Base-by-base conservation (phyloP, 2,329 filamentous ascomycete species). In the Phialophora verrucosa region DNA sequence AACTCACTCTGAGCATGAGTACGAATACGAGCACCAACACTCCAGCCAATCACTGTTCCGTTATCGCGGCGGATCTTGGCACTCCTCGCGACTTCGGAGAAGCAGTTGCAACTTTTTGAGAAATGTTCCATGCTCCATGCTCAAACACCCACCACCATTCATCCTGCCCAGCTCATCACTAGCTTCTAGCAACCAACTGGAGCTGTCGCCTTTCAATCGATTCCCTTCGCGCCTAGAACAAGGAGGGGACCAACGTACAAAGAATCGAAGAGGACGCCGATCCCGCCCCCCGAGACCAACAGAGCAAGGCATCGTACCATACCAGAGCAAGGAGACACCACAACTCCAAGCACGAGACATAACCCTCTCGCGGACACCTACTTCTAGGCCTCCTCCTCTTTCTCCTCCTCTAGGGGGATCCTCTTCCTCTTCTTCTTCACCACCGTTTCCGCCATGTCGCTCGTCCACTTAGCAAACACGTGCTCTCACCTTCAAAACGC, bases 401-500 rank as follows among this genome's bases (percentile, higher is more conserved):
- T 2, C 23, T 25, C 23, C 23, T 25, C 25, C 25, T 17, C n/a
- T 20, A 1, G 2, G 8, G 8, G 29, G 29, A 25, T 4, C 5
- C 7, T 17, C 38, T 17, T n/a, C 17, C 8, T 51, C 49, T 23
- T n/a, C 53, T 32, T 32, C 29, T 35, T 6, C 53, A 35, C 12
- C 42, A 20, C 29, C 27, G 27, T 35, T 10, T 10, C 10, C 57
- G 10, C 59, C 32, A 91, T 92, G 89, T 91, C 89, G 74, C 85
- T 97, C 80, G 83, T 86, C 76, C 87, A 90, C 79, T 85, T 96
- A 70, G 85, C 88, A 74, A 83, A 94, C 83, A 88, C 93, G 80
- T 96, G 91, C 84, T 93, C 92, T 72, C 93, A 97, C 82, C 85
- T 97, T 64, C 91, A 95, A 78, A 97, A 97, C 83, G 91, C 91